phyloP scores from a whole-genome alignment of 495 filamentous ascomycete genomes.

The Penicillium pulvis region DNA sequence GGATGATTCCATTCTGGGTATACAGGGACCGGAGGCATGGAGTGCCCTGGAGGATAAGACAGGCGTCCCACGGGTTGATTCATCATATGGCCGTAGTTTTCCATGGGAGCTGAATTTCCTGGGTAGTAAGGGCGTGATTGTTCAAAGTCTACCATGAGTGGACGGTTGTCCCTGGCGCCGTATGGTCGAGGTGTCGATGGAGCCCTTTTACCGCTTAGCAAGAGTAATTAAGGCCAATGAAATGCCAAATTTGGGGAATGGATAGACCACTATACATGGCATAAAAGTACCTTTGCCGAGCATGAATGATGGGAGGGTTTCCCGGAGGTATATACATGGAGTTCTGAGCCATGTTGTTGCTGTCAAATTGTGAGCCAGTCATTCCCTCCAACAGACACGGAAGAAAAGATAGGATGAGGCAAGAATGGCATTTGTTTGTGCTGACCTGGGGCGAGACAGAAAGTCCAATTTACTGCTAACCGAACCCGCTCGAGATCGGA shows the following conservation, averaged over 20 bases:
- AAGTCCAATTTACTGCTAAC: slow-evolving; percentile 39
- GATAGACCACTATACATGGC: slow-evolving; percentile 16
- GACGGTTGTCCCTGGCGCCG: slow-evolving; percentile 34
- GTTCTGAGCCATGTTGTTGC: slow-evolving; percentile 39
- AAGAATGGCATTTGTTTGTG: slow-evolving; percentile 24
- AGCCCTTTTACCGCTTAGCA: slow-evolving; percentile 38
- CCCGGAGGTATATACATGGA: slow-evolving; percentile 36
- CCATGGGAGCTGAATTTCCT: slow-evolving; percentile 30
- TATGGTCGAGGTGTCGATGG: slow-evolving; percentile 35
- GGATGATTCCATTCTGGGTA: slow-evolving; percentile 44
- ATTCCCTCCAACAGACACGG: slow-evolving; percentile 7
- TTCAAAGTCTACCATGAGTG: slow-evolving; percentile 34
- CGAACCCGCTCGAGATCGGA: slow-evolving; percentile 37
- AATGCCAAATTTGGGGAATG: slow-evolving; percentile 12
- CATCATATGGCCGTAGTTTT: slow-evolving; percentile 26
- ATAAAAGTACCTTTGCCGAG: slow-evolving; percentile 46
- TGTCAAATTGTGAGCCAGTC: slow-evolving; percentile 34
- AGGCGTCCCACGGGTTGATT: slow-evolving; percentile 33
- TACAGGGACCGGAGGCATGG: slow-evolving; percentile 31
- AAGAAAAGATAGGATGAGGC: slow-evolving; percentile 6
- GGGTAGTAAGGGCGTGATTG: slow-evolving; percentile 33
- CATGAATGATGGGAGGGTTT: slow-evolving; percentile 38
- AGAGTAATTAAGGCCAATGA: slow-evolving; percentile 12
- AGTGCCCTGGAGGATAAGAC: slow-evolving; percentile 41
- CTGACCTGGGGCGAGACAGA: slow-evolving; percentile 48